Evolutionary conservation across 2,329 filamentous ascomycete genomes (phyloP).

Genomic region (Raffaelea arxii): DNA sequence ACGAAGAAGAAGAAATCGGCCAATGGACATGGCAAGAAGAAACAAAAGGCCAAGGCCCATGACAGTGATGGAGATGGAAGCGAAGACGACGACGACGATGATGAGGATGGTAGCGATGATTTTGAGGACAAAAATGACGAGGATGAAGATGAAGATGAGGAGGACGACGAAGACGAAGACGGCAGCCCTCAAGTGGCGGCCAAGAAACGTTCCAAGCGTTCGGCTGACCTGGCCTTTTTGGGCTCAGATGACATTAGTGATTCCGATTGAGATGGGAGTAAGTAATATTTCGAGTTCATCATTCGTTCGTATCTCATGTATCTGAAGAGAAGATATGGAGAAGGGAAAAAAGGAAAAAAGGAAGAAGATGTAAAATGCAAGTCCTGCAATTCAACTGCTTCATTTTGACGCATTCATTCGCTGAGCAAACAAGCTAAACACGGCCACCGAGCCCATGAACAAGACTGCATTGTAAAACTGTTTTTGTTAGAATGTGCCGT

Average conservation of each 20-base stretch:
- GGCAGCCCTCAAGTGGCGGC: constrained; percentile 26
- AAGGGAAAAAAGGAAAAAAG: too few species aligned
- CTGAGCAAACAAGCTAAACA: constrained; percentile 89
- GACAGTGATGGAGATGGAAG: constrained; percentile 16
- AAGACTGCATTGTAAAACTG: constrained; percentile 97
- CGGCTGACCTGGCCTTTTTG: constrained; percentile 52
- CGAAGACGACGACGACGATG: constrained; percentile 17
- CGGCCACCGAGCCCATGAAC: constrained; percentile 91
- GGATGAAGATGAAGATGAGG: constrained; percentile 17
- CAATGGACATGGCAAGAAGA: too few species aligned
- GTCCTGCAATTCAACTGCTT: too few species aligned
- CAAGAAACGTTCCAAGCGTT: constrained; percentile 36
- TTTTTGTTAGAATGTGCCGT: not conserved
- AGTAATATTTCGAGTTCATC: too few species aligned
- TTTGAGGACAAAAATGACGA: constrained; percentile 16
- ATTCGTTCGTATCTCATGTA: too few species aligned
- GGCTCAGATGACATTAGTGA: constrained; percentile 53
- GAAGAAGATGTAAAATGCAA: too few species aligned
- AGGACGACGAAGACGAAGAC: constrained; percentile 7
- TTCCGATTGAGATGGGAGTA: too few species aligned
- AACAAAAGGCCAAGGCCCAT: not conserved
- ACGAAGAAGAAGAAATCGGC: not conserved
- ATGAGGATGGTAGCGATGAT: constrained; percentile 21
- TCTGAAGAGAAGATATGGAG: too few species aligned
- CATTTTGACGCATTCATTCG: constrained; percentile 53